Conservation (phyloP, 192 early-diverging fungal species). For the Anaeromyces robustus region DNA sequence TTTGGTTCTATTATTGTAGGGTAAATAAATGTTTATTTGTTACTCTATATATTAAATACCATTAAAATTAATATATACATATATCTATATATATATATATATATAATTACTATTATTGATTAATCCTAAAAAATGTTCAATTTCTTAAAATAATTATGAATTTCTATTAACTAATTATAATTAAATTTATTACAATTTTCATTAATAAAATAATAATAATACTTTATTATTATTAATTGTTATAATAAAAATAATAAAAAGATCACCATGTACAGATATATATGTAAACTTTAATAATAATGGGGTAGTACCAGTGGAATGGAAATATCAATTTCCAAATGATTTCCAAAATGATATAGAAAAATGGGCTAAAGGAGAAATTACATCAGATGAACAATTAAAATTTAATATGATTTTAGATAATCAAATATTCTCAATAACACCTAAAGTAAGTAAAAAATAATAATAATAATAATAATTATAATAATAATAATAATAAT, state of each 20-base stretch:
- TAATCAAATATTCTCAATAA: constrained; percentile 25
- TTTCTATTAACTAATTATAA: too few species aligned
- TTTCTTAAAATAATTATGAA: too few species aligned
- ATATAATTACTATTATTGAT: too few species aligned
- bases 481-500: constrained; percentile 2
- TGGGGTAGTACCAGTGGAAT: constrained; percentile 39
- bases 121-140: too few species aligned
- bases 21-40: background rate
- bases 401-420: constrained; percentile 32
- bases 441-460: constrained; percentile 17
- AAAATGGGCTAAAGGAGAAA: constrained; percentile 36
- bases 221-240: too few species aligned
- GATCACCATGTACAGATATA: constrained; percentile 13
- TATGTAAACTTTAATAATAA: constrained; percentile 26
- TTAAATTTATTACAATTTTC: background rate
- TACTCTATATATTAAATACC: too few species aligned
- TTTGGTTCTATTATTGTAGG: constrained; percentile 29
- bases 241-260: background rate
- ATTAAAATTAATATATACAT: too few species aligned
- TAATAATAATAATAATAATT: background rate
- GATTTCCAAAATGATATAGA: constrained; percentile 35
- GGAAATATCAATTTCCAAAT: constrained; percentile 34
- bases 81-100: constrained; percentile 3
- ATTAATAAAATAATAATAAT: too few species aligned
- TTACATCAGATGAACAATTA: constrained; percentile 35